Evolutionary conservation across 2,329 filamentous ascomycete genomes (phyloP).

Genomic region (Pleurostoma richardsiae): DNA sequence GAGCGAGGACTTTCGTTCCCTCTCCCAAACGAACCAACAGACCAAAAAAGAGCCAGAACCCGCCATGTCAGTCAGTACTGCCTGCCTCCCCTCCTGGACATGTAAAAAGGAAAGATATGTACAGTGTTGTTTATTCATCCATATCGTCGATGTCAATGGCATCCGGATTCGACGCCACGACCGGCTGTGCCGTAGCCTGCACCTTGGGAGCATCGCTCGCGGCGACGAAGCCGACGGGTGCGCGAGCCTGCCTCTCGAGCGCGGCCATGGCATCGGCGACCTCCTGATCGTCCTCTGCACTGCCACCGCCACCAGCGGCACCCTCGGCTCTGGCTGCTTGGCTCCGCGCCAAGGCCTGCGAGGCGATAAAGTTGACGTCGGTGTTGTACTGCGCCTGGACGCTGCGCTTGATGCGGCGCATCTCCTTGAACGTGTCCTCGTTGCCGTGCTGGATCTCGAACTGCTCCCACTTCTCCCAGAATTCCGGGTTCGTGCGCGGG

Average conservation of each 20-base stretch:
- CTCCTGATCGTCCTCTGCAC: slow-evolving; percentile 37
- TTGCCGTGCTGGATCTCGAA: slow-evolving; percentile 98
- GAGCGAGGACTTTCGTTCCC: no score
- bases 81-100: no score
- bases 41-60: slow-evolving; percentile 4
- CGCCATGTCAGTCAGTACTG: slow-evolving; percentile 11
- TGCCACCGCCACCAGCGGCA: slow-evolving; percentile 30
- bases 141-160: slow-evolving; percentile 76
- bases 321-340: slow-evolving; percentile 49
- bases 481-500: slow-evolving; percentile 79
- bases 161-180: slow-evolving; percentile 67
- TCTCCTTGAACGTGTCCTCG: slow-evolving; percentile 99
- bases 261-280: slow-evolving; percentile 81
- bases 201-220: slow-evolving; percentile 71
- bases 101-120: no score
- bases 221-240: slow-evolving; percentile 86
- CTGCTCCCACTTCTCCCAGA: slow-evolving; percentile 95
- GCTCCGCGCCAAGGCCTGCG: slow-evolving; percentile 81
- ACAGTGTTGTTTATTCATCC: slow-evolving; percentile 46
- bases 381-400: slow-evolving; percentile 98
- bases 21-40: no score
- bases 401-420: slow-evolving; percentile 95
- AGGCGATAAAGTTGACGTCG: slow-evolving; percentile 97
- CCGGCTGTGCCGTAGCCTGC: slow-evolving; percentile 37
- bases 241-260: slow-evolving; percentile 81